Base-by-base conservation (phyloP, 1,284 basidiomycete species). In the Heliocybe sulcata region DNA sequence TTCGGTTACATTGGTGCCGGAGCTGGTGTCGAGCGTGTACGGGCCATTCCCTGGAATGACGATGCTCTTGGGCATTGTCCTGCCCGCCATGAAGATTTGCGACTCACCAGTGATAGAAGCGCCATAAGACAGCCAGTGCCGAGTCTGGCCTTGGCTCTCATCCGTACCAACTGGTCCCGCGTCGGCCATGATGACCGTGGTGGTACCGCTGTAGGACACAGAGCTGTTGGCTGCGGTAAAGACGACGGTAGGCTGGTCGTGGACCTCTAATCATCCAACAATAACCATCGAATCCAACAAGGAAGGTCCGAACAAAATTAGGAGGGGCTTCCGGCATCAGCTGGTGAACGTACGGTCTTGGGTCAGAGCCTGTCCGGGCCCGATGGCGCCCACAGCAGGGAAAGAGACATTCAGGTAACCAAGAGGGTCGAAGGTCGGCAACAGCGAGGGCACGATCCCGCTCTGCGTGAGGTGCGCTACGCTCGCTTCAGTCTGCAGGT, bases 121-220 rank as follows among this genome's bases (percentile, higher is more conserved):
- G 27, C 27, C 47, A n/a, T 49, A 26, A 3, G 22, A 14, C 4
- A 49, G 47, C 47, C 47, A 49, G 47, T 49, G 47, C 8, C 47
- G 12, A 16, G 47, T 49, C n/a, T 49, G 47, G 27, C 47, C 47
- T 16, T 25, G 23, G 47, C 23, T 49, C 47, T 49, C 47, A n/a
- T 49, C 47, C 23, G 47, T 49, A 22, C 47, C 47, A 12, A 49
- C 47, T 6, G 47, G 47, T 25, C 47, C 47, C 3, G 47, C 47
- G 27, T 49, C 47, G n/a, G 47, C 47, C 47, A 49, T 49, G 47
- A 49, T 49, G 47, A 49, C 27, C 12, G 47, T 49, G 47, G 22
- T 26, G 20, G 22, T 49, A 8, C 47, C 47, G 47, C 6, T 49
- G 23, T 26, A 49, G 9, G 47, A 23, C 9, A 20, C 23, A 11